A percentile compares a stretch with the other conserved stretches of the same genome.
phyloP scores from a whole-genome alignment of 768 basidiomycete genomes.

The Leucocoprinus sp. region DNA sequence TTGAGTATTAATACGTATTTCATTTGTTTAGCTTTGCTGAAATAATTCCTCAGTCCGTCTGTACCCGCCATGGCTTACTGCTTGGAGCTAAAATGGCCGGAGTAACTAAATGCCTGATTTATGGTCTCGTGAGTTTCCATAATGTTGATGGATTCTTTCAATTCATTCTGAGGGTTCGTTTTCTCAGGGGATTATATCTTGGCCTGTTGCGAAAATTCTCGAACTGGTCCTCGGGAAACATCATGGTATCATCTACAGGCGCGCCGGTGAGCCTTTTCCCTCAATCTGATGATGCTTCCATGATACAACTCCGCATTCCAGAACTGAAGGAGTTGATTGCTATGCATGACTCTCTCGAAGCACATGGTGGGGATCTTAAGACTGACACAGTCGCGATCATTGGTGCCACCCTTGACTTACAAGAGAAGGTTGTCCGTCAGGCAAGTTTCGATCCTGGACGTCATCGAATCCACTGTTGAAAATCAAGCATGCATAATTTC shows the following conservation, averaged over 20 bases:
- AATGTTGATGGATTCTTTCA: not conserved
- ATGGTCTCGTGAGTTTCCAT: slow-evolving; percentile 56
- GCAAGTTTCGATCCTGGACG: slow-evolving; percentile 20
- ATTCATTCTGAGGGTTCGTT: slow-evolving; percentile 5
- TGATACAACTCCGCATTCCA: slow-evolving; percentile 12
- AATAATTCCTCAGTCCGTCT: slow-evolving; percentile 90
- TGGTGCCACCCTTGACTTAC: slow-evolving; percentile 81
- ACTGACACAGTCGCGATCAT: slow-evolving; percentile 85
- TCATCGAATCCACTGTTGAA: not conserved
- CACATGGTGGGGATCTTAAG: slow-evolving; percentile 80
- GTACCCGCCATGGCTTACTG: slow-evolving; percentile 82
- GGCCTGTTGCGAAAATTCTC: slow-evolving; percentile 81
- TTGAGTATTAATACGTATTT: not conserved
- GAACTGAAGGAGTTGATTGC: slow-evolving; percentile 89
- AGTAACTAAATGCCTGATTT: slow-evolving; percentile 60
- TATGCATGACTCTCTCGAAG: slow-evolving; percentile 66
- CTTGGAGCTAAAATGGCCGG: slow-evolving; percentile 83
- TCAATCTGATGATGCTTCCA: not conserved
- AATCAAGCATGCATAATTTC: not conserved
- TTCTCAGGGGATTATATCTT: slow-evolving; percentile 60
- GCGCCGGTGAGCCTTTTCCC: slow-evolving; percentile 10
- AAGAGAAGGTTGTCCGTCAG: slow-evolving; percentile 76
- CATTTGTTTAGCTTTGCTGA: slow-evolving; percentile 61
- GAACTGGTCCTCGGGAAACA: slow-evolving; percentile 73
- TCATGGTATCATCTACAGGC: slow-evolving; percentile 72